Evolutionary conservation across 495 filamentous ascomycete species (phyloP).

Genomic region (Aspergillus conjunctus): DNA sequence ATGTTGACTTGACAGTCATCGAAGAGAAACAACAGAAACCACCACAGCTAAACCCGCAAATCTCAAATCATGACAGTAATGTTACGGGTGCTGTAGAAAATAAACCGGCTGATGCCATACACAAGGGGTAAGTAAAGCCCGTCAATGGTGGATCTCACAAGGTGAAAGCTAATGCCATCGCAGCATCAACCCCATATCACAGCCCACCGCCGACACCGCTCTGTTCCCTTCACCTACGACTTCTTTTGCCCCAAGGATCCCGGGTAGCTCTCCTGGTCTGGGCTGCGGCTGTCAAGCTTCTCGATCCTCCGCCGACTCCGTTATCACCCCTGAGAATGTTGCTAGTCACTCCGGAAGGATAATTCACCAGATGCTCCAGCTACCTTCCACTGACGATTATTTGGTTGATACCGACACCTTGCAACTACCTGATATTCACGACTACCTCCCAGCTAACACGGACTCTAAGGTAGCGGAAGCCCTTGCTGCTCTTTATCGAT

Average conservation of each 20-base stretch:
- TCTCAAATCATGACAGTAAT: constrained; percentile 26
- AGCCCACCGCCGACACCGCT: constrained; percentile 63
- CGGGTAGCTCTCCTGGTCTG: constrained; percentile 22
- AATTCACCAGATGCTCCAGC: constrained; percentile 66
- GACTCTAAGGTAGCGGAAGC: constrained; percentile 83
- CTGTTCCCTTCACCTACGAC: constrained; percentile 66
- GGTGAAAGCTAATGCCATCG: constrained; percentile 5
- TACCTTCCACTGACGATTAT: constrained; percentile 57
- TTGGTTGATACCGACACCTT: constrained; percentile 66
- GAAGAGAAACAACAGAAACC: constrained; percentile 51
- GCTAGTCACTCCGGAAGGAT: constrained; percentile 52
- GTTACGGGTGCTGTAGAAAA: constrained; percentile 26
- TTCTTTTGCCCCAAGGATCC: constrained; percentile 39
- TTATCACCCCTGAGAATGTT: constrained; percentile 46
- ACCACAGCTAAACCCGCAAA: constrained; percentile 30
- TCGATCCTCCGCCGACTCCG: constrained; percentile 26
- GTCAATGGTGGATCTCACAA: not conserved
- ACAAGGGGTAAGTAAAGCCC: constrained; percentile 38
- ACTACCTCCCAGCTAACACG: constrained; percentile 70
- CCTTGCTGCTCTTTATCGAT: constrained; percentile 81
- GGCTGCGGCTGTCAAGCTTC: constrained; percentile 39
- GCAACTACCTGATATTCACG: constrained; percentile 73
- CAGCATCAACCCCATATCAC: constrained; percentile 47
- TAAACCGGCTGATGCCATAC: constrained; percentile 33
- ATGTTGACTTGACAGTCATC: constrained; percentile 79